phyloP scores from a whole-genome alignment of 2,329 filamentous ascomycete genomes.

The Colletotrichum lini region DNA sequence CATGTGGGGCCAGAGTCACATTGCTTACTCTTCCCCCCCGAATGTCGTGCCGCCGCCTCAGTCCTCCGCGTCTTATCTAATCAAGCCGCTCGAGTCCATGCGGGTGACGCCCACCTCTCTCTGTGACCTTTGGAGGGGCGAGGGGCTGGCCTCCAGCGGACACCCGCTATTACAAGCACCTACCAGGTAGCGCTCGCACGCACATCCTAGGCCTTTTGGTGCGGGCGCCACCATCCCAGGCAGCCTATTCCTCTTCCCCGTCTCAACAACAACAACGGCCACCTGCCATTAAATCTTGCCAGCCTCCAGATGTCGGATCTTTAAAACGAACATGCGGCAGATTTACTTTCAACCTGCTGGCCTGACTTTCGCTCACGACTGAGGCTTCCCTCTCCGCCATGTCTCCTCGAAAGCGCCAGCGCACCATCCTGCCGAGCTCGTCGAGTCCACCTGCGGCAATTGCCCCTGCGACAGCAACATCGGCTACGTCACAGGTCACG shows the following conservation, averaged over 20 bases:
- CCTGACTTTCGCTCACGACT: slow-evolving; percentile 24
- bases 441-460: slow-evolving; percentile 42
- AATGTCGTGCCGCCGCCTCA: background rate
- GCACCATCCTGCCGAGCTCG: slow-evolving; percentile 51
- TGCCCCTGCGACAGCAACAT: slow-evolving; percentile 40
- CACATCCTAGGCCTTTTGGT: slow-evolving; percentile 25
- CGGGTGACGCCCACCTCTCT: background rate
- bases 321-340: slow-evolving; percentile 39
- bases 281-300: slow-evolving; percentile 7
- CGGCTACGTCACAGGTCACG: slow-evolving; percentile 44
- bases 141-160: slow-evolving; percentile 8
- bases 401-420: slow-evolving; percentile 59
- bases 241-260: slow-evolving; percentile 15
- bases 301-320: slow-evolving; percentile 27
- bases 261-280: slow-evolving; percentile 31
- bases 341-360: slow-evolving; percentile 29
- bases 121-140: background rate
- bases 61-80: slow-evolving; percentile 33
- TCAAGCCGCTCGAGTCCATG: slow-evolving; percentile 5
- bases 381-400: slow-evolving; percentile 48
- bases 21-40: background rate
- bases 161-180: background rate
- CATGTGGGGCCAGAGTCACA: slow-evolving; percentile 1
- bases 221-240: slow-evolving; percentile 24
- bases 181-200: slow-evolving; percentile 13